phyloP scores from a whole-genome alignment of 352 stramenopile genomes.

The Pythium scleroteichum region DNA sequence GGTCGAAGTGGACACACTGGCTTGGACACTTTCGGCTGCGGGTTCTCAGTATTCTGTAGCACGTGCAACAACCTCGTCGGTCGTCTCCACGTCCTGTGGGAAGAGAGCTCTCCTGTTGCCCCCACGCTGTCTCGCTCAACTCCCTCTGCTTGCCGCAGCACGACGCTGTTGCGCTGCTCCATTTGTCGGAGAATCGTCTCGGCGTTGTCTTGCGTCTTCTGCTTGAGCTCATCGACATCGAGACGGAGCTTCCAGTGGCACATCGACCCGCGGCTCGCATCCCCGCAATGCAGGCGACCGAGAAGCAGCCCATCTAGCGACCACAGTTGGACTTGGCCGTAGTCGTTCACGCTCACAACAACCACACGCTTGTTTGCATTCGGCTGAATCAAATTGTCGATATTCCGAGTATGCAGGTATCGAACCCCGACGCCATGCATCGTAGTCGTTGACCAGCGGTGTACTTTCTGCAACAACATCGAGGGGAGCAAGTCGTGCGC shows the following conservation, averaged over 20 bases:
- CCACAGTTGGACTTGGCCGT: conserved; percentile 39
- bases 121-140: neutral
- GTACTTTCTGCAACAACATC: conserved; percentile 22
- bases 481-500: neutral
- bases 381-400: conserved; percentile 11
- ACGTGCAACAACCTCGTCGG: too few species aligned
- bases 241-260: conserved; percentile 15
- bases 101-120: neutral
- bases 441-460: conserved; percentile 33
- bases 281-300: conserved; percentile 22
- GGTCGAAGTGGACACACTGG: neutral
- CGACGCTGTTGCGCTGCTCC: conserved; percentile 8
- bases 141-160: conserved; percentile 7
- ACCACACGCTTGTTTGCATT: conserved; percentile 24
- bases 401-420: conserved; percentile 15
- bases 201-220: conserved; percentile 17
- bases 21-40: too few species aligned
- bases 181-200: conserved; percentile 18
- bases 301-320: conserved; percentile 34
- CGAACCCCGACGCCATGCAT: conserved; percentile 23
- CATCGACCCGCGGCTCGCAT: neutral
- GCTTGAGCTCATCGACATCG: conserved; percentile 13
- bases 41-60: too few species aligned
- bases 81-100: neutral
- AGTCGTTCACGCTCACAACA: conserved; percentile 33